Evolutionary conservation across 1,284 basidiomycete genomes (phyloP).

Genomic region (Psilocybe mexicana): DNA sequence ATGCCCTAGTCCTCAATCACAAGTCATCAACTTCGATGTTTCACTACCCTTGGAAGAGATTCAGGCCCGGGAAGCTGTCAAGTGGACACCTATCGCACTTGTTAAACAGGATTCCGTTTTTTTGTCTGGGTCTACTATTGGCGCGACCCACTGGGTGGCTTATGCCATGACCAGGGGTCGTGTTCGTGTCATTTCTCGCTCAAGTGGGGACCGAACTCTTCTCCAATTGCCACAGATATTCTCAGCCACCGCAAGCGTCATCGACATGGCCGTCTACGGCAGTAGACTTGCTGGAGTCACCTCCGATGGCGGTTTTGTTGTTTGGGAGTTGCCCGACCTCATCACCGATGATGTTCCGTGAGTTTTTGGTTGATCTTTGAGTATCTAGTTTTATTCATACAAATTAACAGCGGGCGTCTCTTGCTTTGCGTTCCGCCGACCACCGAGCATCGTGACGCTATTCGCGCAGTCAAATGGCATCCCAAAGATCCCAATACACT

Average conservation of each 20-base stretch:
- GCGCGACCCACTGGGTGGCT: constrained; percentile 84
- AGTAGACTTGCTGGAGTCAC: constrained; percentile 81
- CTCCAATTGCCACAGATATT: constrained; percentile 72
- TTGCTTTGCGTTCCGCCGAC: constrained; percentile 70
- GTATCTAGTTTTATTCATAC: constrained; percentile 9
- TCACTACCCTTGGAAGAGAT: constrained; percentile 68
- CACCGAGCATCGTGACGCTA: constrained; percentile 49
- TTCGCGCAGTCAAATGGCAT: constrained; percentile 83
- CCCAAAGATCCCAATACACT: constrained; percentile 74
- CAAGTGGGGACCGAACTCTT: constrained; percentile 80
- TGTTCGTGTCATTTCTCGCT: constrained; percentile 81
- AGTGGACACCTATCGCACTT: constrained; percentile 80
- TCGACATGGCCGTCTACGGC: constrained; percentile 81
- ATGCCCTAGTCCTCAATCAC: constrained; percentile 48
- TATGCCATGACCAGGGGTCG: constrained; percentile 89
- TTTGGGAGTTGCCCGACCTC: constrained; percentile 79
- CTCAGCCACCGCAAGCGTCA: constrained; percentile 60
- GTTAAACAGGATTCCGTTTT: constrained; percentile 81
- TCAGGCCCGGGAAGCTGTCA: constrained; percentile 71
- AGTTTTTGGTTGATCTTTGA: constrained; percentile 31
- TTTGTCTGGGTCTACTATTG: constrained; percentile 80
- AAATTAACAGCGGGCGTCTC: constrained; percentile 54
- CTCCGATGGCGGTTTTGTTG: constrained; percentile 81
- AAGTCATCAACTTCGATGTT: constrained; percentile 75
- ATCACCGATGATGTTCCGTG: constrained; percentile 84